Percentiles rank a stretch among this genome's conserved stretches.
These are phyloP conservation scores for Jatropha curcas DNA, from an alignment of 345 rosid species.

Conservation along the genomic window DNA sequence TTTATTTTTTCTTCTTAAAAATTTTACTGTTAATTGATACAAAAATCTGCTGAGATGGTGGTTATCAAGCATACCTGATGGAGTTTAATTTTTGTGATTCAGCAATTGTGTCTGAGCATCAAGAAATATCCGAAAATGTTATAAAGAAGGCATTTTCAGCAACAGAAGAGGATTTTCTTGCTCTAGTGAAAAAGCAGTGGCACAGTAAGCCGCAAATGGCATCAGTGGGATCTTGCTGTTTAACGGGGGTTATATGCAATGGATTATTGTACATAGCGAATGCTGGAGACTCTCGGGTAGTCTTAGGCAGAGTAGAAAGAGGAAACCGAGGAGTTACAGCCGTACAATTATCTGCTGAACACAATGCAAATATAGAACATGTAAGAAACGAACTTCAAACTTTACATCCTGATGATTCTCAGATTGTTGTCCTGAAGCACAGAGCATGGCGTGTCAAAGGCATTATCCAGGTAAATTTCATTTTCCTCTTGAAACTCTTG, in stretches of 20 bases:
- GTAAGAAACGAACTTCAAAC: conserved; percentile 66
- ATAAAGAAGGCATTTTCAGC: conserved; percentile 55
- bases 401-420: conserved; percentile 65
- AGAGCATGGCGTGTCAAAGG: conserved; percentile 84
- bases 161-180: conserved; percentile 66
- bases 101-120: conserved; percentile 54
- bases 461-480: conserved; percentile 60
- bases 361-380: conserved; percentile 63
- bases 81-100: conserved; percentile 18
- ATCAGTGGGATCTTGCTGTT: conserved; percentile 77
- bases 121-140: conserved; percentile 47
- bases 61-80: background rate
- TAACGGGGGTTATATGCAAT: conserved; percentile 66
- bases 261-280: conserved; percentile 67
- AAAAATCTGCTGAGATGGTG: background rate
- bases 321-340: conserved; percentile 42
- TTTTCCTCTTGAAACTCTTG: background rate
- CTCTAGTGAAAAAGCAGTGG: conserved; percentile 65
- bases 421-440: conserved; percentile 63
- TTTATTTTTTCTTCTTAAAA: background rate
- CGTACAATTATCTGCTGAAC: conserved; percentile 67
- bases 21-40: background rate
- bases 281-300: conserved; percentile 74
- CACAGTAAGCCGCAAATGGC: conserved; percentile 63
- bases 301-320: conserved; percentile 60